Base-by-base conservation (phyloP, 1,139 yeast species). In the Meyerozyma sp. region DNA sequence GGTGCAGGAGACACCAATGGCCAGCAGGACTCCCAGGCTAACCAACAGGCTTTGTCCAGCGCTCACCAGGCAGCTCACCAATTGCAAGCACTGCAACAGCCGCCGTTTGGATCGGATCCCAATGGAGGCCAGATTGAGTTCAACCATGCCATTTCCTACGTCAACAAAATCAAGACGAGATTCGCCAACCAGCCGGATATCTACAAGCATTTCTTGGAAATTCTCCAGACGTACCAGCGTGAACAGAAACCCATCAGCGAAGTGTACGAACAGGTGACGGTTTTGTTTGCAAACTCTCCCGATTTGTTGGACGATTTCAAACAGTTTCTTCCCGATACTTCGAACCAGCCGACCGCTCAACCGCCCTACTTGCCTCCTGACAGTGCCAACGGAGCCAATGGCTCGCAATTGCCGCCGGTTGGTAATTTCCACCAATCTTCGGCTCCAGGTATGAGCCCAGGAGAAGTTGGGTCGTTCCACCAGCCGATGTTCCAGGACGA, bases 81-180 rank as follows among this genome's bases (percentile, higher is more conserved):
- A 23, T 65, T 57, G 41, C 73, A 39, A 68, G 70, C 40, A 66
- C 73, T 32, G 60, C 54, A 30, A 40, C 58, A 43, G 39, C 59
- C 49, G 25, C 53, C 47, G 14, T 49, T 43, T 36, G 46, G 41
- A 14, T 54, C 46, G 28, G 50, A 51, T 27, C 59, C 57, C 1
- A 55, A 62, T 59, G 84, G 89, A 13, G 93, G 94, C 3, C 97
- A 95, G 45, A 93, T 90, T 9, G 98, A 93, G 66, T 91, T 93
- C 70, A 91, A 93, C 61, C 98, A 93, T 64, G 98, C 98, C 27
- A 93, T 93, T 51, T 85, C 87, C 51, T 93, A 93, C 59, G 99
- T 93, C 46, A 93, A 93, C 69, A 90, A 91, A 64, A 93, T 93
- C 57, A 94, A 94, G 62, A 91, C 93, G 42, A 79, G 98, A 48